Evolutionary conservation across 2,329 filamentous ascomycete genomes (phyloP).

Genomic region (Colletotrichum theobromicola): DNA sequence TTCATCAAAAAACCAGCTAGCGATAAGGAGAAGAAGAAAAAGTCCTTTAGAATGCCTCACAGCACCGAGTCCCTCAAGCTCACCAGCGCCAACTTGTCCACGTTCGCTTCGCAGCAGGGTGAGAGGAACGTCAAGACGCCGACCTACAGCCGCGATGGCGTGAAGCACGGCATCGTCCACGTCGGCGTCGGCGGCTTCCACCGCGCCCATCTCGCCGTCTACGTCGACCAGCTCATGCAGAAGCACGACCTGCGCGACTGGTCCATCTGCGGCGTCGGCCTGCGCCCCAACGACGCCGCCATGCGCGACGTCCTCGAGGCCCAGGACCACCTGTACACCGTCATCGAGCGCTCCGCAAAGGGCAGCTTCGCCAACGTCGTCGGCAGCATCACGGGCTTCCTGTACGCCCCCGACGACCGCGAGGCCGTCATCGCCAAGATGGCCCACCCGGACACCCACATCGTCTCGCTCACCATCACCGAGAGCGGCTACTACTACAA

Average conservation of each 20-base stretch:
- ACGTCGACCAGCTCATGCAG: conserved; percentile 53
- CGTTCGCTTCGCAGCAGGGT: conserved; percentile 12
- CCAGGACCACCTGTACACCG: conserved; percentile 58
- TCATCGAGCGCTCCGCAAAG: conserved; percentile 58
- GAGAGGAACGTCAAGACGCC: conserved; percentile 33
- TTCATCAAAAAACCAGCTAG: no score
- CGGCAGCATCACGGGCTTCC: conserved; percentile 57
- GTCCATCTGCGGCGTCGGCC: conserved; percentile 57
- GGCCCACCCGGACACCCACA: conserved; percentile 58
- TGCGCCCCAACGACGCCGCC: conserved; percentile 52
- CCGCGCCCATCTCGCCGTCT: conserved; percentile 58
- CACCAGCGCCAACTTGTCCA: conserved; percentile 11
- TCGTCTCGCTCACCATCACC: conserved; percentile 61
- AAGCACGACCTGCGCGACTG: conserved; percentile 49
- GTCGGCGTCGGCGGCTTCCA: conserved; percentile 61
- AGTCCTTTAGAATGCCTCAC: conserved; percentile 19
- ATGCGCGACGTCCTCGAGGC: conserved; percentile 55
- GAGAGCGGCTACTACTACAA: conserved; percentile 64
- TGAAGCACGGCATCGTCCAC: conserved; percentile 61
- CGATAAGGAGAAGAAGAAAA: not conserved
- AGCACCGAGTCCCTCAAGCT: conserved; percentile 21
- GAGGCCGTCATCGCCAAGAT: conserved; percentile 60
- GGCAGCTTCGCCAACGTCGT: conserved; percentile 53
- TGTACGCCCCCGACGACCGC: conserved; percentile 56
- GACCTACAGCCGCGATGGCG: conserved; percentile 46